Evolutionary conservation across 805 yeast species (phyloP).

Genomic region (Metschnikowia rubicola): DNA sequence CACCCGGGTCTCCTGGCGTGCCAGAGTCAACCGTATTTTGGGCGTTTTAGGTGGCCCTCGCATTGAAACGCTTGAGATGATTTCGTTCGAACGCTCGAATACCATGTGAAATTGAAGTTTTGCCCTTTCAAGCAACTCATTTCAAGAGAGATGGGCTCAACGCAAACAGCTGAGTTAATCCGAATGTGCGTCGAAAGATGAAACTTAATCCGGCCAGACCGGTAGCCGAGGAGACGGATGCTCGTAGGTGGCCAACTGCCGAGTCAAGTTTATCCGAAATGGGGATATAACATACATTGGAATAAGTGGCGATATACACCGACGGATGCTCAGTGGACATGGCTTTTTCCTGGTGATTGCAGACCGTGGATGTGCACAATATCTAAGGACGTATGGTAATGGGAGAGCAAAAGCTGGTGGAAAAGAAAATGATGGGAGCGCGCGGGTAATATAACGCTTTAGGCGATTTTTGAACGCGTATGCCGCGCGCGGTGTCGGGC

Average conservation of each 20-base stretch:
- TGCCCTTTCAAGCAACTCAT: too few species aligned
- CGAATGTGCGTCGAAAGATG: neutral
- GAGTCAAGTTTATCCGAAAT: too few species aligned
- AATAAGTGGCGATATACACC: constrained; percentile 45
- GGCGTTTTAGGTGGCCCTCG: too few species aligned
- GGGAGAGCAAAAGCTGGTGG: constrained; percentile 8
- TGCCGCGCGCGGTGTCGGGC: neutral
- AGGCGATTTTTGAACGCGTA: constrained; percentile 15
- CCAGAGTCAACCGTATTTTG: too few species aligned
- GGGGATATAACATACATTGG: constrained; percentile 33
- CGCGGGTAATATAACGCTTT: constrained; percentile 21
- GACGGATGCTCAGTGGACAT: constrained; percentile 34
- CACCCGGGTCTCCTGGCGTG: too few species aligned
- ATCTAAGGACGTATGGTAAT: neutral
- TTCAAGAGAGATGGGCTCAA: too few species aligned
- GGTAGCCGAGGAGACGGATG: neutral
- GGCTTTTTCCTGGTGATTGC: neutral
- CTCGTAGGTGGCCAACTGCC: too few species aligned
- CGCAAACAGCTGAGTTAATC: too few species aligned
- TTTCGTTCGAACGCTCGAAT: too few species aligned
- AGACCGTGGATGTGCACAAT: neutral
- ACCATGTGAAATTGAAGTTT: too few species aligned
- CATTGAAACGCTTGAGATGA: too few species aligned
- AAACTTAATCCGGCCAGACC: neutral
- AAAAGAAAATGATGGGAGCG: constrained; percentile 14